Conservation (phyloP, 345 rosid genomes). For the Eucalyptus melliodora region DNA sequence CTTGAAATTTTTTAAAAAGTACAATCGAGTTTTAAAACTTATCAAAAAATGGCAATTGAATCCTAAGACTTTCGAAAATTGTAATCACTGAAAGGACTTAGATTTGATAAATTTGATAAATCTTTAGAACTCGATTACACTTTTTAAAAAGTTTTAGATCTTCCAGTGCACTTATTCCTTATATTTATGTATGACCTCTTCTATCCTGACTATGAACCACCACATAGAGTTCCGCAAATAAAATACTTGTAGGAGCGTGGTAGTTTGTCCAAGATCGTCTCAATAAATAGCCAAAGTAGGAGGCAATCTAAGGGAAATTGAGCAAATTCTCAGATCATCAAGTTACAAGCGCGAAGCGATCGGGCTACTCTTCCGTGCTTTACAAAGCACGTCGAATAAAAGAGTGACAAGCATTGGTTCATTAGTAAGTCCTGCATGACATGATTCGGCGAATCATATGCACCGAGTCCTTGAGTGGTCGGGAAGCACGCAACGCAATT, state of each 20-base stretch:
- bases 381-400: neutral
- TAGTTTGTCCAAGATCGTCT: neutral
- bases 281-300: neutral
- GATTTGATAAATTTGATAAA: no score
- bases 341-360: neutral
- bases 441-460: neutral
- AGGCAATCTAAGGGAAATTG: neutral
- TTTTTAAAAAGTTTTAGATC: no score
- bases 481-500: neutral
- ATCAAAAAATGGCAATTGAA: fast-evolving
- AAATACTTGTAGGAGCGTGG: neutral
- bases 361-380: neutral
- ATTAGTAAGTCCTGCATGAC: neutral
- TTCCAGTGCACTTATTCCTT: neutral
- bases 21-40: fast-evolving
- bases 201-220: neutral
- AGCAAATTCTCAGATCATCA: neutral
- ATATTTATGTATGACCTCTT: neutral
- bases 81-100: neutral
- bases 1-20: no score
- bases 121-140: no score
- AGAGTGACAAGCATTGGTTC: neutral
- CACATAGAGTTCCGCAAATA: neutral
- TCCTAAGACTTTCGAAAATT: no score
- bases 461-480: neutral